Evolutionary conservation across 352 stramenopile genomes (phyloP).

Genomic region (Phytophthora sp.): DNA sequence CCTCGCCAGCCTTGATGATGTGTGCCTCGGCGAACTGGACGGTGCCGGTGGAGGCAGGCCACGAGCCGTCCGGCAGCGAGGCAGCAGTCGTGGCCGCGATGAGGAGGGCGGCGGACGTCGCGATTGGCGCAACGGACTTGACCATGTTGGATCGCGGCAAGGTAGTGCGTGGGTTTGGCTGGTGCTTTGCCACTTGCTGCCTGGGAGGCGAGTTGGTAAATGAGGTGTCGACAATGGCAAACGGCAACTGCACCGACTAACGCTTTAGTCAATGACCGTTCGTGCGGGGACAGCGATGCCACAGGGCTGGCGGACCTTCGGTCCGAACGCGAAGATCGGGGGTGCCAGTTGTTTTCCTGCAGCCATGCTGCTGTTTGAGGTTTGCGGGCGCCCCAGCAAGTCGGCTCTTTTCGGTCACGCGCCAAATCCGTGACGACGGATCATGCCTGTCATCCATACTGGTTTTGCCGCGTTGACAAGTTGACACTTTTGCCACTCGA

Average conservation of each 20-base stretch:
- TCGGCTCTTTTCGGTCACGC: constrained; percentile 8
- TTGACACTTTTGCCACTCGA: constrained; percentile 3
- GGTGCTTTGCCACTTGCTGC: constrained; percentile 20
- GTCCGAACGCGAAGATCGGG: constrained; percentile 1
- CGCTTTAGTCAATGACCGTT: constrained; percentile 8
- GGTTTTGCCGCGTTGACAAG: background rate
- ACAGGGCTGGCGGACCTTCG: background rate
- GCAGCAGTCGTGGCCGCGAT: constrained; percentile 1
- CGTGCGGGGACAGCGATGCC: constrained; percentile 1
- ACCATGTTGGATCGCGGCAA: constrained; percentile 16
- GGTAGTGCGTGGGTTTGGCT: background rate
- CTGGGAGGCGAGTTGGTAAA: constrained; percentile 21
- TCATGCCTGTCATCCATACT: constrained; percentile 17
- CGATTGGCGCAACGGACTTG: constrained; percentile 17
- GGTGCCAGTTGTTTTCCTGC: constrained; percentile 20
- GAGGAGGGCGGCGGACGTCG: constrained; percentile 5
- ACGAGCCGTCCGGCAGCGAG: constrained; percentile 5
- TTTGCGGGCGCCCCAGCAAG: constrained; percentile 8
- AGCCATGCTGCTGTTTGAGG: constrained; percentile 5
- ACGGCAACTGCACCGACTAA: background rate
- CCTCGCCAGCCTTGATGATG: no score
- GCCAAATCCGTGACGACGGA: constrained; percentile 21
- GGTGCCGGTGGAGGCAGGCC: no score
- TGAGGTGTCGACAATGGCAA: constrained; percentile 5
- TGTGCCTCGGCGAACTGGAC: no score